A percentile compares a stretch with the other conserved stretches of the same genome.
Conservation (phyloP, 148 eudicot species). For the Rheum nobile region DNA sequence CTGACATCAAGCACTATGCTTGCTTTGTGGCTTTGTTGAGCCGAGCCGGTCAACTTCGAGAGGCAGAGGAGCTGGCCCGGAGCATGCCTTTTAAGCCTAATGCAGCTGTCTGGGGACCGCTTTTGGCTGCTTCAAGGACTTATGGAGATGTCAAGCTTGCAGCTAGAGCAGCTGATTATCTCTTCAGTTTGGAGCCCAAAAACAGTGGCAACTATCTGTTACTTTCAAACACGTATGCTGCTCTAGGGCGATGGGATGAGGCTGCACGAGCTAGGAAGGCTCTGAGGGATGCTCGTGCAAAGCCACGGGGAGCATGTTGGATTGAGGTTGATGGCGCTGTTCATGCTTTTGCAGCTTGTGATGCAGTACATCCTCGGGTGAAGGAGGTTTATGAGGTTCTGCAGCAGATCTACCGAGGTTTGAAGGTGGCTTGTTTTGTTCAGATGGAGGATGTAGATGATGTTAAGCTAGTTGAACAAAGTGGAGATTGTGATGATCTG, state of each 20-base stretch:
- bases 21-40: slow-evolving; percentile 53
- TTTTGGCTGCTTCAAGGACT: slow-evolving; percentile 40
- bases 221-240: slow-evolving; percentile 41
- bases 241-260: slow-evolving; percentile 37
- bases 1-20: slow-evolving; percentile 51
- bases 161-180: slow-evolving; percentile 21
- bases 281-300: slow-evolving; percentile 37
- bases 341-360: slow-evolving; percentile 27
- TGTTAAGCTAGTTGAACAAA: background rate
- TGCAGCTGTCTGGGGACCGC: slow-evolving; percentile 55
- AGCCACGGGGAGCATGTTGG: slow-evolving; percentile 36
- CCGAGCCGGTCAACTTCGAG: slow-evolving; percentile 39
- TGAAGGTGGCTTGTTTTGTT: slow-evolving; percentile 12
- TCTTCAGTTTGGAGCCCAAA: slow-evolving; percentile 36
- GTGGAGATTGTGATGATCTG: background rate
- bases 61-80: slow-evolving; percentile 27
- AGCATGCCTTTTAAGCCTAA: slow-evolving; percentile 46
- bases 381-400: slow-evolving; percentile 24
- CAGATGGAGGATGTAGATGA: background rate
- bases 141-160: slow-evolving; percentile 35
- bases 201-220: slow-evolving; percentile 45
- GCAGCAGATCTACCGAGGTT: slow-evolving; percentile 16
- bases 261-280: slow-evolving; percentile 34
- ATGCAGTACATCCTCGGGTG: slow-evolving; percentile 23
- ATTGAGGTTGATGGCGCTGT: slow-evolving; percentile 29